phyloP scores from a whole-genome alignment of 2,329 filamentous ascomycete genomes.

The Elsinoe ampelina region DNA sequence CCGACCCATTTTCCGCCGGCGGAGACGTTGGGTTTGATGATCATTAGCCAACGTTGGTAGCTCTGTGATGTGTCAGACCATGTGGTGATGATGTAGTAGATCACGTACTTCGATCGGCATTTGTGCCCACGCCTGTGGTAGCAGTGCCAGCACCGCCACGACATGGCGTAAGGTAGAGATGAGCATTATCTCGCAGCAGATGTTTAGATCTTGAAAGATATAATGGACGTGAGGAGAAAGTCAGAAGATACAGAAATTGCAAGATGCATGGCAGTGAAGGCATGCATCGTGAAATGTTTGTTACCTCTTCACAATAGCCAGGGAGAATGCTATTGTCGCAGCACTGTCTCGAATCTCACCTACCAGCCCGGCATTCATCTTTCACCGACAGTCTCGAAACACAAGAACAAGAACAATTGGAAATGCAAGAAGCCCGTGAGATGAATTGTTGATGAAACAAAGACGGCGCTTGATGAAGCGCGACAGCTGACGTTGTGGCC shows the following conservation, averaged over 20 bases:
- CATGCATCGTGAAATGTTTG: not conserved
- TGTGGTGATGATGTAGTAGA: not conserved
- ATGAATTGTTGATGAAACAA: not conserved
- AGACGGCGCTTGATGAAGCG: slow-evolving; percentile 3
- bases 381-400: not conserved
- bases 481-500: not conserved
- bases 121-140: not conserved
- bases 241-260: too few species aligned
- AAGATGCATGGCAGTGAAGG: too few species aligned
- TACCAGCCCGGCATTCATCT: not conserved
- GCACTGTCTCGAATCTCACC: not conserved
- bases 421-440: not conserved
- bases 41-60: slow-evolving; percentile 9
- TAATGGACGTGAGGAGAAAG: too few species aligned
- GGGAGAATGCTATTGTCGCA: not conserved
- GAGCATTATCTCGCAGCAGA: not conserved
- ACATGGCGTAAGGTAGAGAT: not conserved
- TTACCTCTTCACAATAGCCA: not conserved
- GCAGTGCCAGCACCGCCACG: not conserved
- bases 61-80: not conserved
- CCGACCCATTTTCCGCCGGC: slow-evolving; percentile 90
- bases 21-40: slow-evolving; percentile 64
- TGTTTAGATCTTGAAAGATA: too few species aligned
- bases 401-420: not conserved
- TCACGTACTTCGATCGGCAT: not conserved